Base-by-base conservation (phyloP, 345 rosid genomes). In the Excoecaria cochinchinensis region DNA sequence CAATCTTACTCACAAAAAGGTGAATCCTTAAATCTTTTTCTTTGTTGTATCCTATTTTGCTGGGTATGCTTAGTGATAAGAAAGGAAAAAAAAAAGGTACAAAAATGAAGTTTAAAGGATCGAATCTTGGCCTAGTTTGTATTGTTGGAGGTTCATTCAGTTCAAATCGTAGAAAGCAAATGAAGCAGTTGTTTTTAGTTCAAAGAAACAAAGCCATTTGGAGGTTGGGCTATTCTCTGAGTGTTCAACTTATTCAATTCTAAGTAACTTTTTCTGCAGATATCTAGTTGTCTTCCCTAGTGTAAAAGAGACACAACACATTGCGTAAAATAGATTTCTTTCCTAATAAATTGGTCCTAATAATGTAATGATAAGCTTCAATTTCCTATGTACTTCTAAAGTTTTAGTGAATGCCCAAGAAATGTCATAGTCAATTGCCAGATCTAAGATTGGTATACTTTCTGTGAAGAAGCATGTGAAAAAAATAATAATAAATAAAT, bases 1-100 rank as follows among this genome's bases (percentile, higher is more conserved):
- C 74, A 84, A 73, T 55, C 79, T 80, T 67, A 51, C 82, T 59
- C 72, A 74, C 57, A 90, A 86, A 79, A 90, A 91, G 99, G 97
- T 94, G 58, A 19, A 69, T 21, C 55, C 47, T 67, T 62, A 8
- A 11, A 52, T 72, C 69, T 25, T 36, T 42, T 57, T 24, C 8
- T 9, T 47, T 55, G 78, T 22, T 61, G 4, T 31, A 52, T 76
- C 42, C 24, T 44, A 64, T 75, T 39, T 44, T 39, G 73, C 16
- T 70, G 61, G 48, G 36, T 68, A 21, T 48, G 44, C 21, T 68
- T n/a, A 14, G 17, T 48, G 38, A 48, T 48, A 15, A 24, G 39
- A 48, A 11, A 15, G 3, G 40, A 22, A 14, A 48, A 52, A 51
- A 50, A 19, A 16, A 16, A 15, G 47, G 7, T 4, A 53, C 17